Evolutionary conservation across 208 protist genomes (phyloP).

Genomic region (Porcisia deanei): DNA sequence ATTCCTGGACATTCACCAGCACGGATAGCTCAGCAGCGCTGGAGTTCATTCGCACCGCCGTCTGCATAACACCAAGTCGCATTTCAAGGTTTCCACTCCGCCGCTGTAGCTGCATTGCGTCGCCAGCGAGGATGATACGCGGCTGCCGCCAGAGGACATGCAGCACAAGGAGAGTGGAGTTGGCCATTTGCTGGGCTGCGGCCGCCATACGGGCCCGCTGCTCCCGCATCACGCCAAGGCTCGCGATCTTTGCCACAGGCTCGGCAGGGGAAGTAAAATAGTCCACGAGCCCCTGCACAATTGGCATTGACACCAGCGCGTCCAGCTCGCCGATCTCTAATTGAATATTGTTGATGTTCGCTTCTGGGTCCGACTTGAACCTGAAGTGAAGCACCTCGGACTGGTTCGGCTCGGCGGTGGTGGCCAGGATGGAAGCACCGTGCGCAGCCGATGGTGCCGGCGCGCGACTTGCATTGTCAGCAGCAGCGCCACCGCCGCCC

Average conservation of each 20-base stretch:
- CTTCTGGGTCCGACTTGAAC: conserved; percentile 44
- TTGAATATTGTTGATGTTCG: conserved; percentile 51
- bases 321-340: conserved; percentile 64
- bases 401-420: conserved; percentile 6
- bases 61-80: conserved; percentile 70
- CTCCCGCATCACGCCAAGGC: conserved; percentile 82
- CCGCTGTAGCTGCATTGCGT: conserved; percentile 51
- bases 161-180: conserved; percentile 44
- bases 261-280: conserved; percentile 71
- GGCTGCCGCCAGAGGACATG: conserved; percentile 78
- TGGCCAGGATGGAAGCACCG: background rate
- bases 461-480: background rate
- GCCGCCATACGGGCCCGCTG: conserved; percentile 65
- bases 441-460: background rate
- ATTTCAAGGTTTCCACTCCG: conserved; percentile 52
- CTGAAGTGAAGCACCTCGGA: conserved; percentile 42
- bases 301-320: conserved; percentile 58
- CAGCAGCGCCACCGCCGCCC: conserved; percentile 11
- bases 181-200: conserved; percentile 55
- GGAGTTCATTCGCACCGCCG: conserved; percentile 53
- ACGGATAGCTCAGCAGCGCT: conserved; percentile 30
- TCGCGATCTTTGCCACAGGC: conserved; percentile 76
- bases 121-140: conserved; percentile 63
- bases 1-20: conserved; percentile 56
- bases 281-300: conserved; percentile 67